Evolutionary conservation across 2,329 filamentous ascomycete species (phyloP).

Genomic region (Fusarium brevicatenulatum): DNA sequence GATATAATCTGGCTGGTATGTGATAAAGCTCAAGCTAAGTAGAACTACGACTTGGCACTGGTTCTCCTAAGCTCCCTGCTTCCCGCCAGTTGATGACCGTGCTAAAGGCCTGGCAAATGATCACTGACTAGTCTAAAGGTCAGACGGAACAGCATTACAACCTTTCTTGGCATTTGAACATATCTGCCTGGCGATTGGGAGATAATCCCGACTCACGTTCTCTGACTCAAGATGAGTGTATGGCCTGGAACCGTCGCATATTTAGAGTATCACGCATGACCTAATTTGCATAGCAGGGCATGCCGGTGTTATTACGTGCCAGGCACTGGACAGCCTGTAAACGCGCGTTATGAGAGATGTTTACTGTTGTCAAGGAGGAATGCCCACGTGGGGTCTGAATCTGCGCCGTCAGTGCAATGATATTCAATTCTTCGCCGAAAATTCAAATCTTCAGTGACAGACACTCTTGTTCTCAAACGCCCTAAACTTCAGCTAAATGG

Average conservation of each 20-base stretch:
- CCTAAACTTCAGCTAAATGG: neutral
- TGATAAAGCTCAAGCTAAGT: neutral
- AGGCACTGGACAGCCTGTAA: too few species aligned
- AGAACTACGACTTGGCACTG: neutral
- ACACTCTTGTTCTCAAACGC: neutral
- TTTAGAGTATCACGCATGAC: neutral
- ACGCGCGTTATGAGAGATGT: fast-evolving
- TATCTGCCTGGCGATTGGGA: fast-evolving
- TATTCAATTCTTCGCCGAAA: neutral
- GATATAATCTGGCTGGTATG: neutral
- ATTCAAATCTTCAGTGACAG: neutral
- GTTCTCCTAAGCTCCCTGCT: neutral
- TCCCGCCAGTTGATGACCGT: neutral
- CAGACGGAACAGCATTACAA: neutral
- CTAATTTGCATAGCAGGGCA: neutral
- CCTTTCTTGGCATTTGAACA: neutral
- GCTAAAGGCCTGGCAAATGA: neutral
- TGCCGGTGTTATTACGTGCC: neutral
- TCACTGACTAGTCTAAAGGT: too few species aligned
- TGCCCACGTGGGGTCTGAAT: neutral
- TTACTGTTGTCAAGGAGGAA: too few species aligned
- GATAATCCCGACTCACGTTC: neutral
- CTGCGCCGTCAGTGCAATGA: too few species aligned
- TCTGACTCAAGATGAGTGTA: neutral
- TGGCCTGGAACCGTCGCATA: fast-evolving